A percentile compares a stretch with the other conserved stretches of the same genome.
These are phyloP conservation scores for Jimgerdemannia lactiflua DNA, from an alignment of 192 early-diverging fungal genomes.

Conservation along the genomic window DNA sequence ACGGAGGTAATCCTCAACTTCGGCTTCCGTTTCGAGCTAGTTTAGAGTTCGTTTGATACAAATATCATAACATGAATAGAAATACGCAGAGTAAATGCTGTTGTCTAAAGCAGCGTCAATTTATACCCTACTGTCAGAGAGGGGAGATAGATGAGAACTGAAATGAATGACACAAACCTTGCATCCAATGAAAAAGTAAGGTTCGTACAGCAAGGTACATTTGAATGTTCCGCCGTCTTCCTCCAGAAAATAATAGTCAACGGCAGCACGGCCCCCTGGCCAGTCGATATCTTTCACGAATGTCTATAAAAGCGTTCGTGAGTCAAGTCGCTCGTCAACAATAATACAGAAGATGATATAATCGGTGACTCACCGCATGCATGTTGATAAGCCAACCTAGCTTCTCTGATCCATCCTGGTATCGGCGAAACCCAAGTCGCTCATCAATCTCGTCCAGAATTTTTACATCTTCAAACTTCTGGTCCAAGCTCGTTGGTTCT, in stretches of 20 bases:
- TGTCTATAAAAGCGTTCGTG: slow-evolving; percentile 38
- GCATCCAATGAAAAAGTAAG: slow-evolving; percentile 90
- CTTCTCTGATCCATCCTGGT: slow-evolving; percentile 67
- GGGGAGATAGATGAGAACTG: background rate
- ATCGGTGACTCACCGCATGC: slow-evolving; percentile 62
- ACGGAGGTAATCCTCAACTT: slow-evolving; percentile 84
- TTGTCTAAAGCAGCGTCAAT: background rate
- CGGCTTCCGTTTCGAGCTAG: slow-evolving; percentile 67
- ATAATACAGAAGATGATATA: background rate
- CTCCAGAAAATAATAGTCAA: slow-evolving; percentile 93
- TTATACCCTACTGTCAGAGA: too few relatives aligned
- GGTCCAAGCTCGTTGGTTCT: slow-evolving; percentile 27
- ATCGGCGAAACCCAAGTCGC: slow-evolving; percentile 62
- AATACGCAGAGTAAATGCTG: background rate
- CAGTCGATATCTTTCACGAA: slow-evolving; percentile 62
- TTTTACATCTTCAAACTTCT: slow-evolving; percentile 34
- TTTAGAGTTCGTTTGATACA: too few relatives aligned
- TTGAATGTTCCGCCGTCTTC: slow-evolving; percentile 90
- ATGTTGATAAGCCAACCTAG: slow-evolving; percentile 98
- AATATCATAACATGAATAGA: background rate
- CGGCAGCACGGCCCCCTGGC: slow-evolving; percentile 63
- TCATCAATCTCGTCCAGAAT: slow-evolving; percentile 50
- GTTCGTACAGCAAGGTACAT: slow-evolving; percentile 76
- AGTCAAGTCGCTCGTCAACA: background rate
- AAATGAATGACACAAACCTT: slow-evolving; percentile 41